Conservation (phyloP, 2,329 filamentous ascomycete species). For the Colletotrichum nymphaeae region DNA sequence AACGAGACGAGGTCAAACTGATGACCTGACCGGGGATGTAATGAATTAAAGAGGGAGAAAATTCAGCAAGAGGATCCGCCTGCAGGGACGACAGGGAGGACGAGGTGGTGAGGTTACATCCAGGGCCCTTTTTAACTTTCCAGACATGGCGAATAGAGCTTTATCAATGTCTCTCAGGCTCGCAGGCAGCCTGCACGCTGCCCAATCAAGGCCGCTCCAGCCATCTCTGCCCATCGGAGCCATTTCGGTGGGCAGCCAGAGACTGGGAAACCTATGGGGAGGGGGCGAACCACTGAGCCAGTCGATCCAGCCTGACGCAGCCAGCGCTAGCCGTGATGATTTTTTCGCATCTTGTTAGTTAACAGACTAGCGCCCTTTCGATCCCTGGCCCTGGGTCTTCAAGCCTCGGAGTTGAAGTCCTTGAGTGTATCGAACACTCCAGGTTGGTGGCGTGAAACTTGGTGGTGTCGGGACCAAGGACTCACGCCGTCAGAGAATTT, state of each 20-base stretch:
- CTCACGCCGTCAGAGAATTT: not conserved
- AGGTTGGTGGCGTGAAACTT: not conserved
- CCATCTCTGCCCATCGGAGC: conserved; percentile 15
- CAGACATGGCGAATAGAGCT: not conserved
- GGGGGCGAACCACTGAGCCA: not conserved
- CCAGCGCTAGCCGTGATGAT: not conserved
- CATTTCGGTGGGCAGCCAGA: conserved; percentile 17
- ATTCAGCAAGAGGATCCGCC: not conserved
- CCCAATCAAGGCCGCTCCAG: conserved; percentile 11
- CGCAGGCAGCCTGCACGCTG: not conserved
- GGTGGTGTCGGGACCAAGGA: conserved; percentile 9
- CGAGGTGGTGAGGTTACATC: conserved; percentile 26
- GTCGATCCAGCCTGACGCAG: not conserved
- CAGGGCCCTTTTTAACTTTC: conserved; percentile 20
- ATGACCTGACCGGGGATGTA: not conserved
- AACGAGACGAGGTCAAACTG: not conserved
- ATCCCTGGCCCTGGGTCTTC: not conserved
- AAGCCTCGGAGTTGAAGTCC: not conserved
- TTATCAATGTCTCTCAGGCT: not conserved
- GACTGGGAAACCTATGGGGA: not conserved
- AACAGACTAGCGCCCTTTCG: not conserved
- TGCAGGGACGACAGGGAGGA: not conserved
- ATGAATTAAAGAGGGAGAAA: not conserved
- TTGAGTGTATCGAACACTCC: not conserved
- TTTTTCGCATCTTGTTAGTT: not conserved